Conservation (phyloP, 1,284 basidiomycete genomes). For the Cryptococcus deneoformans region DNA sequence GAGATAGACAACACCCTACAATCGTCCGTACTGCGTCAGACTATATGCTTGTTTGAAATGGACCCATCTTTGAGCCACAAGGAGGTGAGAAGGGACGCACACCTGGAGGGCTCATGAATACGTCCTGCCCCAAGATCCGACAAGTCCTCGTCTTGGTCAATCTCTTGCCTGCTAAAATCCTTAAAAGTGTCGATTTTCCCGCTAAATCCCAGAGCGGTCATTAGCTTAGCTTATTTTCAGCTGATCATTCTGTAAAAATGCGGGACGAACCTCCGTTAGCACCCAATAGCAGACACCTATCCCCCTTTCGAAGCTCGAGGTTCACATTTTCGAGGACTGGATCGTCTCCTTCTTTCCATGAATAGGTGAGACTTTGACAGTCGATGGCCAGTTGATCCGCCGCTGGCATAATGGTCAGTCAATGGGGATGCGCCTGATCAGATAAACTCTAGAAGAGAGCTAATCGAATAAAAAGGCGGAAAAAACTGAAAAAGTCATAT, state of each 20-base stretch:
- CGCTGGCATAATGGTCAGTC: too few species aligned
- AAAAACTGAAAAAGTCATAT: too few species aligned
- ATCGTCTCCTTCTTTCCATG: slow-evolving; percentile 52
- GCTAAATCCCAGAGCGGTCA: slow-evolving; percentile 51
- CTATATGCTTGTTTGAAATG: not conserved
- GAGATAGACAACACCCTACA: slow-evolving; percentile 75
- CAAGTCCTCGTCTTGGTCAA: slow-evolving; percentile 68
- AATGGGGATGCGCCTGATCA: too few species aligned
- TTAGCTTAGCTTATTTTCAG: not conserved
- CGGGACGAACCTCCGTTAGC: slow-evolving; percentile 76
- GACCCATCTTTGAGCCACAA: slow-evolving; percentile 54
- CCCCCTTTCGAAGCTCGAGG: slow-evolving; percentile 66
- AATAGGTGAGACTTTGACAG: slow-evolving; percentile 62
- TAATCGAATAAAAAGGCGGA: too few species aligned
- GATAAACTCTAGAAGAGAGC: too few species aligned
- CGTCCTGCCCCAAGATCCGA: slow-evolving; percentile 73
- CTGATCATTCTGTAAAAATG: not conserved
- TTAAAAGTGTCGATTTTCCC: slow-evolving; percentile 92
- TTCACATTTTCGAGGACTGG: slow-evolving; percentile 63
- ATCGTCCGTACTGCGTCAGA: not conserved
- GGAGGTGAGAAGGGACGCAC: slow-evolving; percentile 28
- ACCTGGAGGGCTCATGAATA: slow-evolving; percentile 62
- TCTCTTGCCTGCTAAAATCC: slow-evolving; percentile 90
- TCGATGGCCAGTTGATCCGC: slow-evolving; percentile 52
- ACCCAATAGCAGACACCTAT: slow-evolving; percentile 78